Evolutionary conservation across 352 stramenopile genomes (phyloP).

Genomic region (Phytophthora podocarpi): DNA sequence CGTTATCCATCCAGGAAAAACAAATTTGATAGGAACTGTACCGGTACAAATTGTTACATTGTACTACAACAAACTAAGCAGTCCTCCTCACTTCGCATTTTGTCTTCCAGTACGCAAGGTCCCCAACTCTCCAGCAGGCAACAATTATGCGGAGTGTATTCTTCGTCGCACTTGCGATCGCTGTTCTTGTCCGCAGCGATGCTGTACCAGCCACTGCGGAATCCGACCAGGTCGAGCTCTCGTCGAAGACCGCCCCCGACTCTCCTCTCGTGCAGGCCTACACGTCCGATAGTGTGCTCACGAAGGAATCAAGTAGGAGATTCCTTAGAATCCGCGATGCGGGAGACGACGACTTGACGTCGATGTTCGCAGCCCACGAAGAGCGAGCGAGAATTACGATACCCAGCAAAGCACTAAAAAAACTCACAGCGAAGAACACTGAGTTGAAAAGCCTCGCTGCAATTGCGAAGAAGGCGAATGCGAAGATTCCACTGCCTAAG

Average conservation of each 20-base stretch:
- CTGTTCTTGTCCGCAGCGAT: not conserved
- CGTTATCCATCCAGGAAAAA: too few relatives aligned
- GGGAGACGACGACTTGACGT: not conserved
- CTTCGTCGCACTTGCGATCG: not conserved
- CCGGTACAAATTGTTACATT: not conserved
- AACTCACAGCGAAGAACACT: too few relatives aligned
- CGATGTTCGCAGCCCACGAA: not conserved
- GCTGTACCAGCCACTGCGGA: not conserved
- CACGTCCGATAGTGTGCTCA: not conserved
- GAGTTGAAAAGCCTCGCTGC: too few relatives aligned
- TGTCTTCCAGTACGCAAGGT: not conserved
- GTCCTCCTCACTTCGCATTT: slow-evolving; percentile 3
- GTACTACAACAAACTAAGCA: not conserved
- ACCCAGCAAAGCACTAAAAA: too few relatives aligned
- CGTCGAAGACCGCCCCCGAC: not conserved
- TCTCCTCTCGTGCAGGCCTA: too few relatives aligned
- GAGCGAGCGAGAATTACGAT: not conserved
- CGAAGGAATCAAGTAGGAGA: not conserved
- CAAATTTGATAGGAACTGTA: not conserved
- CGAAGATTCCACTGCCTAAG: too few relatives aligned
- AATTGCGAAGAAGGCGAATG: too few relatives aligned
- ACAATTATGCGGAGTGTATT: not conserved
- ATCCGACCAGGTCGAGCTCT: not conserved
- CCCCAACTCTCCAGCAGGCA: too few relatives aligned
- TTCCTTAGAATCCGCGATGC: not conserved